phyloP scores from a whole-genome alignment of 179 eudicot species.

The Spergularia azorica region DNA sequence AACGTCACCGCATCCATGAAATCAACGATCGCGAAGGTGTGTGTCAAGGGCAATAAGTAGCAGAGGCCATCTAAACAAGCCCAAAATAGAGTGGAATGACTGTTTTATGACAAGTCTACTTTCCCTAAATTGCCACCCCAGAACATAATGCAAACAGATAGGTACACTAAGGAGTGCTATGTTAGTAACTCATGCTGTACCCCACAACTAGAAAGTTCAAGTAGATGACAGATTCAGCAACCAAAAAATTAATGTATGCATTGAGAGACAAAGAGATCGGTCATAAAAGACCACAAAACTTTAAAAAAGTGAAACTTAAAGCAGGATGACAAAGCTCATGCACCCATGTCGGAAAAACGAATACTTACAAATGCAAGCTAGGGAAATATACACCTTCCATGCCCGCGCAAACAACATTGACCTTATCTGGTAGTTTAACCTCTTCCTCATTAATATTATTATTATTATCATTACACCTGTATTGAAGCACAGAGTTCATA shows the following conservation, averaged over 20 bases:
- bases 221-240: conserved; percentile 8
- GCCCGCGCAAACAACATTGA: conserved; percentile 65
- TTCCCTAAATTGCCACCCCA: not conserved
- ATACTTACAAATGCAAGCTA: conserved; percentile 69
- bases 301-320: not conserved
- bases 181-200: not conserved
- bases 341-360: conserved; percentile 10
- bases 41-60: not conserved
- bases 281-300: too few relatives aligned
- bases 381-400: conserved; percentile 69
- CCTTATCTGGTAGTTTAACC: conserved; percentile 64
- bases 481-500: not conserved
- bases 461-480: conserved; percentile 37
- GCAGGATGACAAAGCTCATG: not conserved
- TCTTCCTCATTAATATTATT: conserved; percentile 37
- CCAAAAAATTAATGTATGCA: not conserved
- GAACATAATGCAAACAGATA: not conserved
- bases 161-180: too few relatives aligned
- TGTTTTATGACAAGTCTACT: not conserved
- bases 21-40: not conserved
- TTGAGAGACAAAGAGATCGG: not conserved
- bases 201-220: not conserved
- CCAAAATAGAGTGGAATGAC: not conserved
- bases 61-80: not conserved
- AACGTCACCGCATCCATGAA: too few relatives aligned